Percentiles rank a stretch among this genome's conserved stretches.
These are phyloP conservation scores for Penicillium thymicola DNA, from an alignment of 2,329 filamentous ascomycete genomes.

Conservation along the genomic window DNA sequence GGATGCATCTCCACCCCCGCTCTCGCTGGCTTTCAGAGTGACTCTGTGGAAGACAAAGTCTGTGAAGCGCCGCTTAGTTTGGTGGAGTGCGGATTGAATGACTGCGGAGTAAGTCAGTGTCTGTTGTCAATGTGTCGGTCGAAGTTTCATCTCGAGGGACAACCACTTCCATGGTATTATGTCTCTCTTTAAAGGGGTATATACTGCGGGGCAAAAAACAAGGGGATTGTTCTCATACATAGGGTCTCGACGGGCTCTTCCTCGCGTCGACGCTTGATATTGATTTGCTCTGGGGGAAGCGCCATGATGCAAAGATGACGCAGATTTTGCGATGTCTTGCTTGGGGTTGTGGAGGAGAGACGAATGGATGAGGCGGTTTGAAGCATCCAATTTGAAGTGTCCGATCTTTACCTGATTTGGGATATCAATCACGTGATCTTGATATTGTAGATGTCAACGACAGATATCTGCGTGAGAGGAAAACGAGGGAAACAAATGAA, in stretches of 20 bases:
- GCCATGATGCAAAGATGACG: conserved; percentile 33
- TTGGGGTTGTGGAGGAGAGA: conserved; percentile 5
- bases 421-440: background rate
- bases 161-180: background rate
- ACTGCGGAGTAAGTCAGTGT: conserved; percentile 30
- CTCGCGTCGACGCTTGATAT: conserved; percentile 56
- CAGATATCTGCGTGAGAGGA: background rate
- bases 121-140: background rate
- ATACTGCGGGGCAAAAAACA: conserved; percentile 13
- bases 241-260: conserved; percentile 57
- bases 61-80: conserved; percentile 48
- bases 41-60: conserved; percentile 49
- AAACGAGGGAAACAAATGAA: background rate
- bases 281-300: conserved; percentile 50
- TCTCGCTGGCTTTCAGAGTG: conserved; percentile 23
- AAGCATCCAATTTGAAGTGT: conserved; percentile 7
- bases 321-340: background rate
- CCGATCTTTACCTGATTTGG: background rate
- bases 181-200: conserved; percentile 16
- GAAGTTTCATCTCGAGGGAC: background rate
- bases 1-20: conserved; percentile 16
- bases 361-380: conserved; percentile 3
- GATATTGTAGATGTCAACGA: background rate
- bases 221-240: conserved; percentile 36
- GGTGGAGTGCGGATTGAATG: conserved; percentile 44